Conservation (phyloP, 2,329 filamentous ascomycete genomes). For the Penicillium paneum region DNA sequence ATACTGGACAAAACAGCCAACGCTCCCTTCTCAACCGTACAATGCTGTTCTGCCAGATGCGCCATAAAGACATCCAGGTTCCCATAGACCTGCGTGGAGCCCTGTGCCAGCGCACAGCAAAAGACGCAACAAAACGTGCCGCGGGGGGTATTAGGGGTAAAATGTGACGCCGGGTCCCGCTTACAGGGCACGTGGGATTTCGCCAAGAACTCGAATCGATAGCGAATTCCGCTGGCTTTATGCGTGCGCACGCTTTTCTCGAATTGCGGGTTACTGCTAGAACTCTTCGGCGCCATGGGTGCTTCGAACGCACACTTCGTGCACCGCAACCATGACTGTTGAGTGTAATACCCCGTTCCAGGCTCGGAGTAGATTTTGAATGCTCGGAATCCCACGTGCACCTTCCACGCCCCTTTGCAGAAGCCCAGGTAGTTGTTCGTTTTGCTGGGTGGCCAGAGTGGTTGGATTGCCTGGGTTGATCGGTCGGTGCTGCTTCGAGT, state of each 20-base stretch:
- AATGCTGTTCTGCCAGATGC: constrained; percentile 43
- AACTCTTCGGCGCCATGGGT: constrained; percentile 20
- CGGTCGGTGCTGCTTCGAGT: constrained; percentile 2
- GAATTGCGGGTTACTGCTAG: constrained; percentile 14
- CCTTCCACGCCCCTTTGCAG: constrained; percentile 48
- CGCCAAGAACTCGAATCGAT: constrained; percentile 49
- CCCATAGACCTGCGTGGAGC: constrained; percentile 36
- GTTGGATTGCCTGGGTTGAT: background rate
- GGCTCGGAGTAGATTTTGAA: constrained; percentile 17
- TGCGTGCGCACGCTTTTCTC: constrained; percentile 31
- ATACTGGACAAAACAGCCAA: constrained; percentile 36
- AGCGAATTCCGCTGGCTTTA: constrained; percentile 37
- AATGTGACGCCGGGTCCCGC: constrained; percentile 7
- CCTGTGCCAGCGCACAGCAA: constrained; percentile 41
- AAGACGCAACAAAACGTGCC: constrained; percentile 47
- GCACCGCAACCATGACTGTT: constrained; percentile 38
- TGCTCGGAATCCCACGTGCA: constrained; percentile 24
- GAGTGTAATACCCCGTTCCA: constrained; percentile 22
- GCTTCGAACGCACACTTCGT: constrained; percentile 46
- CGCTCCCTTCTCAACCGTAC: constrained; percentile 18
- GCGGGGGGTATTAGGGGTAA: background rate
- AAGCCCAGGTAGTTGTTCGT: constrained; percentile 40
- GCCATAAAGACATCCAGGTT: constrained; percentile 44
- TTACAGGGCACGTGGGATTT: constrained; percentile 45
- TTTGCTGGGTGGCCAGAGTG: constrained; percentile 33